Conservation (phyloP, 1,284 basidiomycete species). For the Tremellales sp. region DNA sequence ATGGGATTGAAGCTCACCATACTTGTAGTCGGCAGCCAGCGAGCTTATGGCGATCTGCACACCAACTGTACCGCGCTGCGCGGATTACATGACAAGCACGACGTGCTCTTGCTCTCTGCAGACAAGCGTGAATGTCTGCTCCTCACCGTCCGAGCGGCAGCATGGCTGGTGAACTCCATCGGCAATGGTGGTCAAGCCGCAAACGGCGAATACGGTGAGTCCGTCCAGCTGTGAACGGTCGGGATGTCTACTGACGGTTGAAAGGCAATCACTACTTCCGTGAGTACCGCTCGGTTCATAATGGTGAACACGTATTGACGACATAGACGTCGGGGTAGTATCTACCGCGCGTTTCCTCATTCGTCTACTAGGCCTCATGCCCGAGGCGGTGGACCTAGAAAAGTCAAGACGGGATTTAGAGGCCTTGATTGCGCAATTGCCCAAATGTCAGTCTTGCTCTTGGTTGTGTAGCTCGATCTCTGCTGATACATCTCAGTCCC, state of each 20-base stretch:
- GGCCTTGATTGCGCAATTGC: background rate
- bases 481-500: background rate
- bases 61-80: conserved; percentile 31
- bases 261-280: background rate
- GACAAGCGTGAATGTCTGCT: conserved; percentile 17
- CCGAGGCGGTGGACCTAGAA: conserved; percentile 13
- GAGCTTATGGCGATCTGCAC: background rate
- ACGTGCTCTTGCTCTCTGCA: conserved; percentile 22
- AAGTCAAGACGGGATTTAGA: background rate
- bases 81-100: conserved; percentile 22
- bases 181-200: conserved; percentile 18
- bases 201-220: conserved; percentile 21
- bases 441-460: background rate
- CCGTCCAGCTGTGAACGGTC: conserved; percentile 17
- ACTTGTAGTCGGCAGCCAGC: conserved; percentile 15
- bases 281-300: background rate
- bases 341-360: conserved; percentile 41
- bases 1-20: background rate
- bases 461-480: background rate
- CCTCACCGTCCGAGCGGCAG: conserved; percentile 22
- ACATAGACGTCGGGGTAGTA: conserved; percentile 13
- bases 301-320: background rate
- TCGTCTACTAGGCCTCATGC: conserved; percentile 34
- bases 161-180: conserved; percentile 24
- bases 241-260: background rate